These are phyloP conservation scores for Citrus cavaleriei DNA, from an alignment of 345 rosid species.

Conservation along the genomic window DNA sequence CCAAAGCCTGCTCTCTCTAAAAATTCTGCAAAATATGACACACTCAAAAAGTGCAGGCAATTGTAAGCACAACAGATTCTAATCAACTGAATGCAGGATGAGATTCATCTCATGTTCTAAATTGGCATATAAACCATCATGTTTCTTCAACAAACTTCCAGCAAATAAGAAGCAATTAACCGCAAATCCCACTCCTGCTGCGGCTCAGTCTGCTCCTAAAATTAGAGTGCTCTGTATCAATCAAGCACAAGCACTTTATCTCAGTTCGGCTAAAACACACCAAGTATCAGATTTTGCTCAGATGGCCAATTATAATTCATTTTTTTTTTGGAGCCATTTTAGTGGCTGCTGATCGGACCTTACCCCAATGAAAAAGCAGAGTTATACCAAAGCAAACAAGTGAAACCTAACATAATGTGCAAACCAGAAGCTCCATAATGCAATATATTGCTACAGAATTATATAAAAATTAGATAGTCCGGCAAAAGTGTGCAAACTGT, in stretches of 20 bases:
- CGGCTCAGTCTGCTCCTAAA: conserved; percentile 59
- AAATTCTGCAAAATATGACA: conserved; percentile 9
- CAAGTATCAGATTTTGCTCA: too few species aligned
- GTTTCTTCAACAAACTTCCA: conserved; percentile 68
- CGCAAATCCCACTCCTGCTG: conserved; percentile 81
- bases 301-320: too few species aligned
- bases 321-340: too few species aligned
- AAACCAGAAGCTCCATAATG: background rate
- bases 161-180: conserved; percentile 84
- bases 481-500: too few species aligned
- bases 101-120: background rate
- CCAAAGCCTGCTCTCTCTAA: conserved; percentile 1
- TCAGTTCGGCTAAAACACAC: too few species aligned
- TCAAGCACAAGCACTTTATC: background rate
- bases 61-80: background rate
- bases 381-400: too few species aligned
- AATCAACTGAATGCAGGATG: background rate
- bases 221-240: conserved; percentile 62
- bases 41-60: background rate
- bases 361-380: too few species aligned
- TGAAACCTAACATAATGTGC: too few species aligned
- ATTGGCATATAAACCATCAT: conserved; percentile 47
- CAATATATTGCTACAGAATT: background rate
- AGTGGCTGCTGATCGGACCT: too few species aligned
- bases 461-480: too few species aligned